A percentile compares a stretch with the other conserved stretches of the same genome.
phyloP scores from a whole-genome alignment of 371 early-diverging fungal genomes.

The Mucor indicus region DNA sequence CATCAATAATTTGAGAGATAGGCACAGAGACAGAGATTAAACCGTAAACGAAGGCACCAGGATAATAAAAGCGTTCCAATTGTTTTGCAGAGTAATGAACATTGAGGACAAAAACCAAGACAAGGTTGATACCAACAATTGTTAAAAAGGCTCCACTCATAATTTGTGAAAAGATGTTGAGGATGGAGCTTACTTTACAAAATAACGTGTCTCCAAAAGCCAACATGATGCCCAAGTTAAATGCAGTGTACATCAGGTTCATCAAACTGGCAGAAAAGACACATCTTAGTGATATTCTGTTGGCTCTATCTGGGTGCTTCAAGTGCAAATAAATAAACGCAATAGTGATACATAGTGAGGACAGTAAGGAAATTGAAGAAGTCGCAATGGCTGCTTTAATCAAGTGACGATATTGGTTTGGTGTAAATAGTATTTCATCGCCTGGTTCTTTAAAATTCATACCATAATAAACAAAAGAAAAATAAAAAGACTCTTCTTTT shows the following conservation, averaged over 20 bases:
- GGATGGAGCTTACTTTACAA: slow-evolving; percentile 15
- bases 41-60: slow-evolving; percentile 7
- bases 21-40: slow-evolving; percentile 10
- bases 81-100: neutral
- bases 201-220: neutral
- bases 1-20: neutral
- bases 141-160: slow-evolving; percentile 15
- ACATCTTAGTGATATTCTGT: slow-evolving; percentile 33
- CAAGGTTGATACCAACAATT: slow-evolving; percentile 28
- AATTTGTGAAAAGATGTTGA: slow-evolving; percentile 13
- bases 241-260: slow-evolving; percentile 8
- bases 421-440: too few species aligned
- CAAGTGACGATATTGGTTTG: neutral
- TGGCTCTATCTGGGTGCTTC: slow-evolving; percentile 1
- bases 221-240: slow-evolving; percentile 3
- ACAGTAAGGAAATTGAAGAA: neutral
- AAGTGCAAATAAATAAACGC: neutral
- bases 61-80: slow-evolving; percentile 2
- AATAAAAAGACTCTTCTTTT: too few species aligned
- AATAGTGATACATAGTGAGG: neutral
- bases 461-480: too few species aligned
- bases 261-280: slow-evolving; percentile 16
- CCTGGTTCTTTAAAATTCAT: too few species aligned
- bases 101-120: slow-evolving; percentile 28
- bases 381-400: neutral